phyloP scores from a whole-genome alignment of 805 yeast species.

The Spathaspora boniae region DNA sequence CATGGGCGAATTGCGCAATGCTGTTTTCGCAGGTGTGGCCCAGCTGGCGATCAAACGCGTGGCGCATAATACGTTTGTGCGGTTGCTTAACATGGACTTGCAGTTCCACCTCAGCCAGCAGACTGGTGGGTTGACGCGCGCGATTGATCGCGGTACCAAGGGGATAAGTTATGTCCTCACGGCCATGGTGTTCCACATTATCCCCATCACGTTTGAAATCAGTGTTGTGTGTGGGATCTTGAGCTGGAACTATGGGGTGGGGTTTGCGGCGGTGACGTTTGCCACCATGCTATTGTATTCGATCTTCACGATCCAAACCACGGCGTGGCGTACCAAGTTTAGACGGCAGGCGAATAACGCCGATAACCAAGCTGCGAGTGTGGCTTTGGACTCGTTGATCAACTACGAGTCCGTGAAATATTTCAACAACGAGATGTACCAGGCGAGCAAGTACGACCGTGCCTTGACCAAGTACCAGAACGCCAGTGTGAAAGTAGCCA shows the following conservation, averaged over 20 bases:
- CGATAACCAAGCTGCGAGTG: slow-evolving; percentile 92
- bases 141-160: slow-evolving; percentile 96
- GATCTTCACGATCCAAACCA: slow-evolving; percentile 81
- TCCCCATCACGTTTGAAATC: slow-evolving; percentile 91
- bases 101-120: slow-evolving; percentile 88
- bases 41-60: slow-evolving; percentile 91
- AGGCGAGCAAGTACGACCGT: slow-evolving; percentile 72
- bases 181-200: slow-evolving; percentile 96
- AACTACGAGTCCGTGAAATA: slow-evolving; percentile 93
- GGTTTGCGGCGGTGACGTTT: slow-evolving; percentile 86
- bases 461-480: slow-evolving; percentile 73
- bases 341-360: slow-evolving; percentile 85
- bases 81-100: slow-evolving; percentile 77
- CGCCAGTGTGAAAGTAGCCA: slow-evolving; percentile 76
- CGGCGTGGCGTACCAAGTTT: slow-evolving; percentile 94
- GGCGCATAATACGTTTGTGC: slow-evolving; percentile 82
- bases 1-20: slow-evolving; percentile 92
- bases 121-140: slow-evolving; percentile 94
- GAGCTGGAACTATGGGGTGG: slow-evolving; percentile 85
- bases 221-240: slow-evolving; percentile 89
- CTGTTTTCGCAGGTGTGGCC: slow-evolving; percentile 92
- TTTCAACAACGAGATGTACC: slow-evolving; percentile 85
- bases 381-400: slow-evolving; percentile 89
- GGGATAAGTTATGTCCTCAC: slow-evolving; percentile 91
- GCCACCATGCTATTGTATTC: slow-evolving; percentile 88